These are phyloP conservation scores for Amanita thiersii DNA, from an alignment of 768 basidiomycete genomes.

Conservation along the genomic window DNA sequence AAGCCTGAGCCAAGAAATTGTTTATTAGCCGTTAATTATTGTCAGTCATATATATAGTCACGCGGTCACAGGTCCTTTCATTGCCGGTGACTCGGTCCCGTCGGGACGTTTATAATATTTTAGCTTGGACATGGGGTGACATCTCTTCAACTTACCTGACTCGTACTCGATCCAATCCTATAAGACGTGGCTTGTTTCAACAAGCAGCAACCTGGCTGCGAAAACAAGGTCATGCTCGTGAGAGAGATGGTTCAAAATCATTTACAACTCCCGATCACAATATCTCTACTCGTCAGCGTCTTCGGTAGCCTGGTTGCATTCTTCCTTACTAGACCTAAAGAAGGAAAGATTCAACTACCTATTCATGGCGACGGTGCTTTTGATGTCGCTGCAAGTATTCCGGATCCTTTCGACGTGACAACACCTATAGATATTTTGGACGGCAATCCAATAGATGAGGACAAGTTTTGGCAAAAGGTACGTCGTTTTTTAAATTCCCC, in stretches of 20 bases:
- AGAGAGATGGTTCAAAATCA: conserved; percentile 54
- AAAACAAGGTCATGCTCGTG: neutral
- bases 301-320: conserved; percentile 36
- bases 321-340: conserved; percentile 29
- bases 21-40: too few relatives aligned
- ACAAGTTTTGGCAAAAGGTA: conserved; percentile 52
- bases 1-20: too few relatives aligned
- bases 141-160: too few relatives aligned
- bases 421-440: conserved; percentile 62
- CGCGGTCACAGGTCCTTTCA: too few relatives aligned
- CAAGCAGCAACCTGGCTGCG: too few relatives aligned
- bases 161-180: too few relatives aligned
- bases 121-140: too few relatives aligned
- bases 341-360: conserved; percentile 48
- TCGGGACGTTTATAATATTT: too few relatives aligned
- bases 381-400: conserved; percentile 39
- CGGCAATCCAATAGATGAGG: conserved; percentile 57
- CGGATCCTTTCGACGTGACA: conserved; percentile 66
- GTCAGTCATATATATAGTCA: too few relatives aligned
- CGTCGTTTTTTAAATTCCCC: conserved; percentile 14
- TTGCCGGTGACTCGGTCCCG: too few relatives aligned
- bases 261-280: conserved; percentile 50
- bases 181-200: too few relatives aligned
- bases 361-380: conserved; percentile 43
- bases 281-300: conserved; percentile 33